Conservation (phyloP, 2,329 filamentous ascomycete species). For the Tolypocladium endophyticum region DNA sequence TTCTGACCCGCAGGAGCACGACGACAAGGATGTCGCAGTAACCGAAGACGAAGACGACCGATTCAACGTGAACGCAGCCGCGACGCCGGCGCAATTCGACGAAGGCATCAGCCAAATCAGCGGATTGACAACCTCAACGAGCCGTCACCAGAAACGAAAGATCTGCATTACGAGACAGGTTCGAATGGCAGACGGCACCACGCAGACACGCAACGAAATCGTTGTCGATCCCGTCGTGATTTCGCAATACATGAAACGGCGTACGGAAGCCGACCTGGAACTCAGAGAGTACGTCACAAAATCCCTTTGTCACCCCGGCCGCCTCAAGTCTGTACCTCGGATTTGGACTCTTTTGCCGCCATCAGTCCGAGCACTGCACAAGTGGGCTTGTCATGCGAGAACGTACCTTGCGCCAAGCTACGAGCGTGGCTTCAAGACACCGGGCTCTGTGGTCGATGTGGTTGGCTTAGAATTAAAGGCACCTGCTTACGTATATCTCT, state of each 20-base stretch:
- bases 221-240: constrained; percentile 80
- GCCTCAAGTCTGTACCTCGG: constrained; percentile 4
- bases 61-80: constrained; percentile 62
- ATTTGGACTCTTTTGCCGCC: constrained; percentile 8
- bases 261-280: constrained; percentile 59
- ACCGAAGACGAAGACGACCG: constrained; percentile 54
- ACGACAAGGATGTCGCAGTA: constrained; percentile 47
- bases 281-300: constrained; percentile 55
- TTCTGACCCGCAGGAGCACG: constrained; percentile 58
- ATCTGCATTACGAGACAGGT: constrained; percentile 62
- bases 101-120: constrained; percentile 75
- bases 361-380: constrained; percentile 9
- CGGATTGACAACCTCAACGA: constrained; percentile 53
- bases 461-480: constrained; percentile 23
- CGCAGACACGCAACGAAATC: constrained; percentile 54
- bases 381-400: constrained; percentile 9
- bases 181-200: constrained; percentile 32
- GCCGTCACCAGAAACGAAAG: constrained; percentile 56
- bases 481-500: constrained; percentile 27
- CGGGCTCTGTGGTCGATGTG: constrained; percentile 17
- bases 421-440: constrained; percentile 14
- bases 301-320: constrained; percentile 3
- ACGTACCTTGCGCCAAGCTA: constrained; percentile 1
- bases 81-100: constrained; percentile 57
- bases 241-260: constrained; percentile 73